These are phyloP conservation scores for Cerrena zonata DNA, from an alignment of 1,284 basidiomycete species.

Conservation along the genomic window DNA sequence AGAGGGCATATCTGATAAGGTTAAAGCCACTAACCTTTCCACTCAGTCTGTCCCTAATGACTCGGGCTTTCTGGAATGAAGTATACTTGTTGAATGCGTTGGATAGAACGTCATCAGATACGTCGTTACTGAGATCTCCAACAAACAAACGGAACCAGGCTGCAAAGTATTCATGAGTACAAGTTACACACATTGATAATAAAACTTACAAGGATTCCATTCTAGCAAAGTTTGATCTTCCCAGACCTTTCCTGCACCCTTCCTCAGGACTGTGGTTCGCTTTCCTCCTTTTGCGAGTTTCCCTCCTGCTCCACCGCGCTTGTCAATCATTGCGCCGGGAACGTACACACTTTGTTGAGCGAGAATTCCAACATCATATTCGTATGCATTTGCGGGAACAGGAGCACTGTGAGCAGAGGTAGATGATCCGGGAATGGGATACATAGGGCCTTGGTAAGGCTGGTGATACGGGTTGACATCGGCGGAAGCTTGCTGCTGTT, in stretches of 20 bases:
- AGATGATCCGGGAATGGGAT: conserved; percentile 55
- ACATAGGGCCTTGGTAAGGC: conserved; percentile 70
- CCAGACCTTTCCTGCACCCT: conserved; percentile 94
- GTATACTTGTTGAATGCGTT: conserved; percentile 90
- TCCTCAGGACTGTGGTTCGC: conserved; percentile 88
- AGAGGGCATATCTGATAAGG: not conserved
- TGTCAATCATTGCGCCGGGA: conserved; percentile 81
- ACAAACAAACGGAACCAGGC: conserved; percentile 98
- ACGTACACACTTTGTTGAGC: conserved; percentile 86
- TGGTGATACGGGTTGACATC: conserved; percentile 76
- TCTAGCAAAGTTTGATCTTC: conserved; percentile 95
- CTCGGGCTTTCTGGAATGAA: conserved; percentile 90
- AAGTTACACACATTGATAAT: not conserved
- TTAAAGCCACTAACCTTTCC: conserved; percentile 59
- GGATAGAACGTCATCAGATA: conserved; percentile 87
- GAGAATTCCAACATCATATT: conserved; percentile 81
- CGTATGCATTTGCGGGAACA: conserved; percentile 84
- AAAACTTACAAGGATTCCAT: conserved; percentile 87
- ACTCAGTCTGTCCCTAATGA: conserved; percentile 87
- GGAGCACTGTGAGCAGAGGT: conserved; percentile 64
- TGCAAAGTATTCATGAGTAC: conserved; percentile 27
- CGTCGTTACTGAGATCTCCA: conserved; percentile 96
- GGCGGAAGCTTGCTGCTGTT: conserved; percentile 39
- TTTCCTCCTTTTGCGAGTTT: conserved; percentile 87
- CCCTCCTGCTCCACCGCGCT: conserved; percentile 76